These are phyloP conservation scores for Rugonectria rugulosa DNA, from an alignment of 2,329 filamentous ascomycete genomes.

Conservation along the genomic window DNA sequence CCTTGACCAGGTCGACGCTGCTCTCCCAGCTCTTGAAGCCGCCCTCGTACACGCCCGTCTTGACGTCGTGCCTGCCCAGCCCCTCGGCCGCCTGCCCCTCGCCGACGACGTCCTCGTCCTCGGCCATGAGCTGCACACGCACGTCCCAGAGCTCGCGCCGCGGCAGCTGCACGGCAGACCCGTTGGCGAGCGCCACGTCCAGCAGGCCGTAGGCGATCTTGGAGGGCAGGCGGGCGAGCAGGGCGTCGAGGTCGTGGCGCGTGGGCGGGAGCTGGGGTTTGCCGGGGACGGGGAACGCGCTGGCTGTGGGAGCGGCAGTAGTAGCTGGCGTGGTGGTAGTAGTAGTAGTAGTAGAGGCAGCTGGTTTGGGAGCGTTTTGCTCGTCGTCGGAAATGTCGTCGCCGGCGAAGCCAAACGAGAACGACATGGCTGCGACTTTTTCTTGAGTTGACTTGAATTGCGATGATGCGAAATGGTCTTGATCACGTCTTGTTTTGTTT, in stretches of 20 bases:
- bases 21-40: constrained; percentile 93
- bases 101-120: constrained; percentile 61
- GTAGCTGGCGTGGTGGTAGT: constrained; percentile 32
- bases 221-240: constrained; percentile 71
- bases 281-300: constrained; percentile 68
- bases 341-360: too few relatives aligned
- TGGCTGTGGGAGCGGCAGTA: constrained; percentile 31
- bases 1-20: constrained; percentile 79
- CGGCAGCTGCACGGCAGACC: constrained; percentile 63
- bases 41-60: constrained; percentile 83
- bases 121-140: constrained; percentile 80
- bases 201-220: constrained; percentile 75
- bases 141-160: constrained; percentile 85
- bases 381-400: constrained; percentile 66
- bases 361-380: constrained; percentile 35
- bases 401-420: constrained; percentile 68
- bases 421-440: constrained; percentile 48
- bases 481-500: too few relatives aligned
- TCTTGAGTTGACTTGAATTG: not conserved
- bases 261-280: constrained; percentile 65
- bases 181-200: constrained; percentile 64
- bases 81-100: constrained; percentile 50
- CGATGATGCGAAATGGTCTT: too few relatives aligned
- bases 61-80: constrained; percentile 75
- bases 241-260: constrained; percentile 57